Evolutionary conservation across 306 rosid genomes (phyloP).

Genomic region (Fragaria iinumae): DNA sequence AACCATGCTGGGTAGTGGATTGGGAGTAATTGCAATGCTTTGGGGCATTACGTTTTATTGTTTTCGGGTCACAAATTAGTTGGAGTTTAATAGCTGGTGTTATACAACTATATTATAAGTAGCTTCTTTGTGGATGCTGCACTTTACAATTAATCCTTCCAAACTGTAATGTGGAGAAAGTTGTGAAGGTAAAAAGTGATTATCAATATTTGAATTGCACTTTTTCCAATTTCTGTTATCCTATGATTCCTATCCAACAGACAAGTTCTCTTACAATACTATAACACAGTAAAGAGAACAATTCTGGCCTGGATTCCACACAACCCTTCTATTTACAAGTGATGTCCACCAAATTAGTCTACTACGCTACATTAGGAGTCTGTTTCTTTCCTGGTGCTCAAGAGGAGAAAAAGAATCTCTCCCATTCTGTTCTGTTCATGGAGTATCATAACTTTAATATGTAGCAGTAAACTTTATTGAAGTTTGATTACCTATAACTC

Average conservation of each 20-base stretch:
- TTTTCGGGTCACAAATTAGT: neutral
- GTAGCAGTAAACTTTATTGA: slow-evolving; percentile 2
- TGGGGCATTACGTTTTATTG: neutral
- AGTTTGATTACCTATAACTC: slow-evolving; percentile 7
- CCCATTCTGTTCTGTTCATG: neutral
- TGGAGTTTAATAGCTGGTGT: neutral
- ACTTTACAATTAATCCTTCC: too few relatives aligned
- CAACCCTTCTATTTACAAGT: neutral
- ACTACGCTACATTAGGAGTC: neutral
- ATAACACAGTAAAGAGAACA: neutral
- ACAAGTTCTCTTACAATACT: neutral
- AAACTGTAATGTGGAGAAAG: too few relatives aligned
- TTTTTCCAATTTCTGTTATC: neutral
- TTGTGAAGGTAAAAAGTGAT: too few relatives aligned
- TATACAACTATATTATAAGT: neutral
- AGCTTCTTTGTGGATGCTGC: neutral
- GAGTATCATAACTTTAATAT: neutral
- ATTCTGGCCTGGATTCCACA: neutral
- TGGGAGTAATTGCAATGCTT: neutral
- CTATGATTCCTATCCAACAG: neutral
- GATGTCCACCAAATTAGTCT: neutral
- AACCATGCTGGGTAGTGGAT: neutral
- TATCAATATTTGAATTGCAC: neutral
- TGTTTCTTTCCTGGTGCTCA: neutral
- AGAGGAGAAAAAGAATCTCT: neutral